Evolutionary conservation across 495 filamentous ascomycete species (phyloP).

Genomic region (Xylaria flabelliformis): DNA sequence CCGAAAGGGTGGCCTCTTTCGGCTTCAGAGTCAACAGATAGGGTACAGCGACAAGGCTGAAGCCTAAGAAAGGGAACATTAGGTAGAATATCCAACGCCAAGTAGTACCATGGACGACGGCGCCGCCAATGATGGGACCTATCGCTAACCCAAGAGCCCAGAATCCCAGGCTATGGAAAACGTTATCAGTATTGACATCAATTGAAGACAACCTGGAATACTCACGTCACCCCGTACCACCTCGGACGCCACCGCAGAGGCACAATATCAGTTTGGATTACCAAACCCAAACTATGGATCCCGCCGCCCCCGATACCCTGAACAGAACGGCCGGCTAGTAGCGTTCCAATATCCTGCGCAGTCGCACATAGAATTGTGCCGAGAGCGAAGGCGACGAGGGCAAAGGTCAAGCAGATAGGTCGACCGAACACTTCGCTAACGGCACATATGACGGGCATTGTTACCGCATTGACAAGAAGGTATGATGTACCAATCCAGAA

Average conservation of each 20-base stretch:
- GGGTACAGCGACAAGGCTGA: constrained; percentile 45
- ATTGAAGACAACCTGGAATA: constrained; percentile 56
- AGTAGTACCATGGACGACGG: constrained; percentile 64
- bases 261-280: constrained; percentile 65
- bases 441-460: constrained; percentile 55
- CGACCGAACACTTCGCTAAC: constrained; percentile 62
- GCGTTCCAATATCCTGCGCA: constrained; percentile 57
- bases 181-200: not conserved
- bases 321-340: constrained; percentile 77
- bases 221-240: constrained; percentile 47
- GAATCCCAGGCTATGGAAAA: constrained; percentile 38
- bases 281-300: constrained; percentile 80
- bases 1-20: constrained; percentile 36
- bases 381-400: constrained; percentile 50
- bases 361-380: constrained; percentile 53
- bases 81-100: constrained; percentile 54
- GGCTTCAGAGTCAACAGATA: constrained; percentile 44
- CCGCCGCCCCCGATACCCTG: constrained; percentile 87
- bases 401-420: constrained; percentile 49
- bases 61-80: constrained; percentile 48
- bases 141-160: constrained; percentile 79
- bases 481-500: constrained; percentile 65
- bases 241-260: constrained; percentile 49
- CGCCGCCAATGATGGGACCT: constrained; percentile 78
- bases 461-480: constrained; percentile 54